phyloP scores from a whole-genome alignment of 2,329 filamentous ascomycete species.

The Ceratocystis huliohia region DNA sequence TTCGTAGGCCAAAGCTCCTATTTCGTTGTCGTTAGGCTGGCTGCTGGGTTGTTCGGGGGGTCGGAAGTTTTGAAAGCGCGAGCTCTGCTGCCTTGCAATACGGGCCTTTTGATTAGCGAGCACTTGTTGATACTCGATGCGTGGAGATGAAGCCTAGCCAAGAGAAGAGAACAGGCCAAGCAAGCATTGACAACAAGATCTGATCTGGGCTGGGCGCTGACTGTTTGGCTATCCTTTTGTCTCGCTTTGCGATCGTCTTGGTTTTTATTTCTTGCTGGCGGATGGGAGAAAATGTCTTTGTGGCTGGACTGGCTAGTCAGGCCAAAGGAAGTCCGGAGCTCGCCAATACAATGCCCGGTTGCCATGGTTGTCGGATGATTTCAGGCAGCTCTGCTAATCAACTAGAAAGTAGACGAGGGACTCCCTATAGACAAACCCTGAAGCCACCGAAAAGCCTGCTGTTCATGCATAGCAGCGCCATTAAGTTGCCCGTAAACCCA shows the following conservation, averaged over 20 bases:
- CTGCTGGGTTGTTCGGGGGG: not conserved
- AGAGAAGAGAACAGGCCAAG: not conserved
- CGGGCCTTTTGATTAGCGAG: not conserved
- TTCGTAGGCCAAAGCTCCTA: too few species aligned
- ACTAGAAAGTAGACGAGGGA: not conserved
- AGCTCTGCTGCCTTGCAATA: not conserved
- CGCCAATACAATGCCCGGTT: constrained; percentile 9
- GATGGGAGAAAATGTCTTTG: not conserved
- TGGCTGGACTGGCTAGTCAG: not conserved
- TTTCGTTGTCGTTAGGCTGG: not conserved
- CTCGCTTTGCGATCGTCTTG: not conserved
- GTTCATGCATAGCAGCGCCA: not conserved
- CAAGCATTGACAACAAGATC: not conserved
- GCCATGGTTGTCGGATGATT: constrained; percentile 1
- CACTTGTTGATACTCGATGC: not conserved
- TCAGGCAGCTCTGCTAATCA: not conserved
- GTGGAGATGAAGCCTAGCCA: not conserved
- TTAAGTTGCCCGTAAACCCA: too few species aligned
- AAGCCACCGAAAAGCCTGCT: not conserved
- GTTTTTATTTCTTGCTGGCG: not conserved
- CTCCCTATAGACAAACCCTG: not conserved
- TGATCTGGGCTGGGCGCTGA: too few species aligned
- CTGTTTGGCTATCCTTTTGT: not conserved
- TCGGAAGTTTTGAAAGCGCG: not conserved
- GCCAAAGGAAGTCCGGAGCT: constrained; percentile 2